Conservation (phyloP, 176 grass and related monocot genomes). For the Triticum timopheevii region DNA sequence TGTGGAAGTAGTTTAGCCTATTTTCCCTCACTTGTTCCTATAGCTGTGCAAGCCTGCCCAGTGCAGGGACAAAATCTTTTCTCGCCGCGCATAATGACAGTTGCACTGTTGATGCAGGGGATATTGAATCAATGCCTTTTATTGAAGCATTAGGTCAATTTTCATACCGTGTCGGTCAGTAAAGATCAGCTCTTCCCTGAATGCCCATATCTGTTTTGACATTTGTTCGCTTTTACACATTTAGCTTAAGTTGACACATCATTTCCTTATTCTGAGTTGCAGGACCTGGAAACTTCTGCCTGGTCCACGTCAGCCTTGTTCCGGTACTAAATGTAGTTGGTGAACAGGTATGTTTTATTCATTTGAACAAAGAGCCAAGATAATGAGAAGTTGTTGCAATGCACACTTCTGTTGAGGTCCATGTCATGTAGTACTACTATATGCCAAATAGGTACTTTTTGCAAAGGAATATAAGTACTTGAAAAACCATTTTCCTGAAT, state of each 20-base stretch:
- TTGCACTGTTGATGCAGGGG: slow-evolving; percentile 88
- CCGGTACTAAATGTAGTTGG: slow-evolving; percentile 94
- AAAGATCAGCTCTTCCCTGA: not conserved
- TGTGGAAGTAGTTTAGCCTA: slow-evolving; percentile 22
- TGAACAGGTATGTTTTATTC: slow-evolving; percentile 72
- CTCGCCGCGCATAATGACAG: slow-evolving; percentile 38
- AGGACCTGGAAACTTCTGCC: slow-evolving; percentile 90
- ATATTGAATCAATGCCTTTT: slow-evolving; percentile 99
- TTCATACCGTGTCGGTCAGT: slow-evolving; percentile 89
- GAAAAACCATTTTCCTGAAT: not conserved
- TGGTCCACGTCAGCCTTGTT: slow-evolving; percentile 98
- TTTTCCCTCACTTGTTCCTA: slow-evolving; percentile 22
- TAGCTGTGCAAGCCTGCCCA: too few relatives aligned
- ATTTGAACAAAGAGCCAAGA: not conserved
- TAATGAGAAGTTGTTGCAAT: not conserved
- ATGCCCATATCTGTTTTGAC: slow-evolving; percentile 3
- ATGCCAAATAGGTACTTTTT: not conserved
- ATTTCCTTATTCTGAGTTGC: slow-evolving; percentile 32
- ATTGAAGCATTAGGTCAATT: slow-evolving; percentile 97
- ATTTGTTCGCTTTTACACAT: slow-evolving; percentile 17
- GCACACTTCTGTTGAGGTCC: not conserved
- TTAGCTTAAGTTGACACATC: slow-evolving; percentile 13
- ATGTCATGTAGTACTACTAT: slow-evolving; percentile 3
- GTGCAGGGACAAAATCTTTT: too few relatives aligned
- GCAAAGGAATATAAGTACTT: not conserved